Evolutionary conservation across 768 basidiomycete species (phyloP).

Genomic region (Suillus cothurnatus): DNA sequence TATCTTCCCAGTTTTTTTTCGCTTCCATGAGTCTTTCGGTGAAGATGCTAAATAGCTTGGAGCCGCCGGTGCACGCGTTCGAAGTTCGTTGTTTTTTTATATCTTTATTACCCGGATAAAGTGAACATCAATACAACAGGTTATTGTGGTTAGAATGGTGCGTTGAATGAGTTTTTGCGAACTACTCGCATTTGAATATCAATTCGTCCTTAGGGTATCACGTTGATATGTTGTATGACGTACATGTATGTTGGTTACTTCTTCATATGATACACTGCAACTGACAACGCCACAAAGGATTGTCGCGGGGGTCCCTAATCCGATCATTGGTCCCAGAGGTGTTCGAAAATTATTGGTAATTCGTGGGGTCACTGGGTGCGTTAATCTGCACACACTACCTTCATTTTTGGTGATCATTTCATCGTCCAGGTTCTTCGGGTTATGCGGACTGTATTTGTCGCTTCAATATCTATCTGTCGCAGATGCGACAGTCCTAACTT

Average conservation of each 20-base stretch:
- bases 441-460: too few species aligned
- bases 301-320: conserved; percentile 50
- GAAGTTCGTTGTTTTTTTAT: conserved; percentile 43
- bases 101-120: background rate
- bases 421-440: too few species aligned
- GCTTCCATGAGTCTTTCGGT: conserved; percentile 63
- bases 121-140: conserved; percentile 26
- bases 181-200: too few species aligned
- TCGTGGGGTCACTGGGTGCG: conserved; percentile 67
- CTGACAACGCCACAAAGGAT: conserved; percentile 27
- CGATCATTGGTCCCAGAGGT: conserved; percentile 68
- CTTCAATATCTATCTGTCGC: too few species aligned
- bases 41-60: conserved; percentile 59
- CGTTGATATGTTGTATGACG: conserved; percentile 50
- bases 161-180: conserved; percentile 11
- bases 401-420: too few species aligned
- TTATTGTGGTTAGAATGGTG: conserved; percentile 64
- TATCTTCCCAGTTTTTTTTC: conserved; percentile 58
- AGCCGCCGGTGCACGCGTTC: conserved; percentile 58
- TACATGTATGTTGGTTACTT: conserved; percentile 46
- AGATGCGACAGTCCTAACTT: too few species aligned
- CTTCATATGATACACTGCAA: background rate
- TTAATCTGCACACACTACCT: background rate
- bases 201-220: conserved; percentile 42
- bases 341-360: conserved; percentile 57